Conservation (phyloP, 1,284 basidiomycete genomes). For the Schizophyllum amplum region DNA sequence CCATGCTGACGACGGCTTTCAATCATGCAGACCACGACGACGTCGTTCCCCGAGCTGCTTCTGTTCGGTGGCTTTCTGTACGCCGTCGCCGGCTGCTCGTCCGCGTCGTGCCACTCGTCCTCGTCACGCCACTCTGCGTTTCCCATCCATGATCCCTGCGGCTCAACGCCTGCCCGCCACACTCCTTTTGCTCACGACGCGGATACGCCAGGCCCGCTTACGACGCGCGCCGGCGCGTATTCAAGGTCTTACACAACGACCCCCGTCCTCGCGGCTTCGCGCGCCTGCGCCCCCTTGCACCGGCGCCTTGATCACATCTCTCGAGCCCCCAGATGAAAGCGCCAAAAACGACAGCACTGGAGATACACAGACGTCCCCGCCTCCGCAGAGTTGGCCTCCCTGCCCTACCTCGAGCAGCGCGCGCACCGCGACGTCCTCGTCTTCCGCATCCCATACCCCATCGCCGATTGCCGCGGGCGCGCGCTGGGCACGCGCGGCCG, state of each 20-base stretch:
- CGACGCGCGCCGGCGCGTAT: too few species aligned
- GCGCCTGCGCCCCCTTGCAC: not conserved
- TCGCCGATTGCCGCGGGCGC: not conserved
- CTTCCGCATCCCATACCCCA: not conserved
- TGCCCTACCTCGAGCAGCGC: not conserved
- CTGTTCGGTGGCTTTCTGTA: not conserved
- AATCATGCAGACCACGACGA: not conserved
- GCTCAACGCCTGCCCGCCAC: too few species aligned
- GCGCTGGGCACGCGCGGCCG: not conserved
- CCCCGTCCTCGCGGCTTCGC: not conserved
- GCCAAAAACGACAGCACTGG: not conserved
- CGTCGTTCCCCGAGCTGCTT: not conserved
- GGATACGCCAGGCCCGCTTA: not conserved
- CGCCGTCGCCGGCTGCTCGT: not conserved
- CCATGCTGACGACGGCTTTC: not conserved
- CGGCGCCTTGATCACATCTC: not conserved
- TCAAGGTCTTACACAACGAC: not conserved
- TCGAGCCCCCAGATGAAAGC: not conserved
- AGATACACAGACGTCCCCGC: not conserved
- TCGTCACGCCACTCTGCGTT: not conserved
- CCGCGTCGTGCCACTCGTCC: not conserved
- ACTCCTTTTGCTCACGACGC: not conserved
- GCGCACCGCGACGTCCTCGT: not conserved
- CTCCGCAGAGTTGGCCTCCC: not conserved
- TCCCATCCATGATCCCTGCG: not conserved